Base-by-base conservation (phyloP, 116 monocot species). In the Papilionanthe hybrid region DNA sequence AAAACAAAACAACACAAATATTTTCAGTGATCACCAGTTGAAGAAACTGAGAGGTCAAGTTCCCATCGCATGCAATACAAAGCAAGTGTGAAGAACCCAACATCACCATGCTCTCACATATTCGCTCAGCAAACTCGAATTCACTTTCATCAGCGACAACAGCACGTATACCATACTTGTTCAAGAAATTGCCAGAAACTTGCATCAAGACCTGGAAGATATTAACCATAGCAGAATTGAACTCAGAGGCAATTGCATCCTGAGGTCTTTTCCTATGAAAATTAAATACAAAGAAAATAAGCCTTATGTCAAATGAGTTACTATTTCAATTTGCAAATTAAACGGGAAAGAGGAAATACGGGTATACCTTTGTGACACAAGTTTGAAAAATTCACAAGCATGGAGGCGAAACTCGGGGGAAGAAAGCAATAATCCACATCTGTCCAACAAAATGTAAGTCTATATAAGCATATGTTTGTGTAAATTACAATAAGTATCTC, bases 381-480 rank as follows among this genome's bases (percentile, higher is more conserved):
- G 84, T 85, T 95, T 94, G 72, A 99, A 95, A 75, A 99, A 95
- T 67, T 93, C 99, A 78, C 93, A 90, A 79, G 93, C 95, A 93
- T 99, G 95, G 77, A 93, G 86, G 29, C 99, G 95, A 81, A 95
- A 99, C 32, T 93, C 99, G 80, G 79, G 78, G 29, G 93, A 95
- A n/a, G 91, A 86, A 75, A 99, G 86, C 80, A 99, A 88, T 56
- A 93, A 93, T 0, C 93, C 91, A 75, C 99, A 99, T 83, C 99
- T 99, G 88, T 83, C 29, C 28, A 49, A 72, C 69, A 88, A 81
- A 86, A 80, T 10, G 53, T 5, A 18, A 17, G 58, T 25, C 53
- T 27, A 56, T 19, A 57, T 56, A 57, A 37, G 25, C 25, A 63
- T 28, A 78, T 18, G 42, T 10, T 23, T 58, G 23, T 72, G 48